Percentiles rank a stretch among this genome's conserved stretches.
Evolutionary conservation across 331 rosid species (phyloP).

Genomic region (Malus hybrid): DNA sequence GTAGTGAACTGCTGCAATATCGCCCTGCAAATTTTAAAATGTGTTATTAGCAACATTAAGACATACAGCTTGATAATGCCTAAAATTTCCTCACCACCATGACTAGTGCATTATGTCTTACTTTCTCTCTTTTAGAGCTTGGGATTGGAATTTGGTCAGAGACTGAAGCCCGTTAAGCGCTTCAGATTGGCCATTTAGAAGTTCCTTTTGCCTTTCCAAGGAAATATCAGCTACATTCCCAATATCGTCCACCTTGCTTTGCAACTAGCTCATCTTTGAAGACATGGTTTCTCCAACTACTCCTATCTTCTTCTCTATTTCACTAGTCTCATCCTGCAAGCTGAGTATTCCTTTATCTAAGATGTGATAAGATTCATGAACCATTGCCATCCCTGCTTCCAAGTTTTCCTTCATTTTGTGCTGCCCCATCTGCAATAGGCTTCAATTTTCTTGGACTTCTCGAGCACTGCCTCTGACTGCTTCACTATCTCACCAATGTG

Average conservation of each 20-base stretch:
- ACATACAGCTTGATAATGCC: not conserved
- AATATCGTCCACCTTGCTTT: constrained; percentile 22
- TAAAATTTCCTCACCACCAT: not conserved
- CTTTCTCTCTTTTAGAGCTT: constrained; percentile 26
- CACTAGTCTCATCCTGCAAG: constrained; percentile 7
- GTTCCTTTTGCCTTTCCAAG: constrained; percentile 18
- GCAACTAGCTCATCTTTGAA: constrained; percentile 18
- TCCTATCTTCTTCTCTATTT: constrained; percentile 5
- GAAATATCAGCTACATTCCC: constrained; percentile 16
- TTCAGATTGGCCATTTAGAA: constrained; percentile 22
- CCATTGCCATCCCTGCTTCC: constrained; percentile 44
- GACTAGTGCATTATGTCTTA: not conserved
- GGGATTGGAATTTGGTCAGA: constrained; percentile 9
- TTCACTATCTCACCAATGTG: constrained; percentile 37
- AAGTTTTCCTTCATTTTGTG: constrained; percentile 43
- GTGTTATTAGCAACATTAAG: no score
- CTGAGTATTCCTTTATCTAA: constrained; percentile 38
- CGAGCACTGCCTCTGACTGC: constrained; percentile 46
- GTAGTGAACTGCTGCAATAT: constrained; percentile 3
- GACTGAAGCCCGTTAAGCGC: constrained; percentile 21
- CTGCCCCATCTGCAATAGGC: constrained; percentile 51
- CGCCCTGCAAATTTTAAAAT: not conserved
- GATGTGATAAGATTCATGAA: constrained; percentile 39
- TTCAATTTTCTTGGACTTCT: constrained; percentile 45
- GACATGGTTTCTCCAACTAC: constrained; percentile 18